Percentiles rank a stretch among this genome's conserved stretches.
phyloP scores from a whole-genome alignment of 345 rosid species.

The Acer saccharum region DNA sequence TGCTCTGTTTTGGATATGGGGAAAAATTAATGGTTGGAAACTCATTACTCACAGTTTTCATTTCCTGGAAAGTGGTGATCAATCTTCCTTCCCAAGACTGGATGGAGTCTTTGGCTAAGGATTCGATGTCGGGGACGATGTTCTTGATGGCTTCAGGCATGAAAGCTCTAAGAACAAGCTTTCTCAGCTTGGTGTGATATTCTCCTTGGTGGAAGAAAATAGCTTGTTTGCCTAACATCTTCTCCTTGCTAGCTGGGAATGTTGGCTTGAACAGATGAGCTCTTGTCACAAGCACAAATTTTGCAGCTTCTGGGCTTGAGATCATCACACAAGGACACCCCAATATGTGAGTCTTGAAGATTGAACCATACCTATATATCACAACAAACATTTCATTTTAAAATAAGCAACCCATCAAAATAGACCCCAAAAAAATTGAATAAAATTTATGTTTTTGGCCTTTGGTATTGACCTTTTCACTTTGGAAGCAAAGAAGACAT shows the following conservation, averaged over 20 bases:
- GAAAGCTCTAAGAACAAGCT: slow-evolving; percentile 83
- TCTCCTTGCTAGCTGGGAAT: slow-evolving; percentile 87
- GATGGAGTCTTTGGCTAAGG: slow-evolving; percentile 48
- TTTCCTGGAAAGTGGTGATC: slow-evolving; percentile 70
- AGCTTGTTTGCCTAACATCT: slow-evolving; percentile 82
- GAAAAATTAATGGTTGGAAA: not conserved
- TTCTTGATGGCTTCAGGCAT: slow-evolving; percentile 58
- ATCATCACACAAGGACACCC: slow-evolving; percentile 94
- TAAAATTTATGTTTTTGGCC: not conserved
- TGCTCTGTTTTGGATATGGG: slow-evolving; percentile 20
- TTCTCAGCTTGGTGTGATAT: slow-evolving; percentile 70
- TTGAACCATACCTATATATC: slow-evolving; percentile 58
- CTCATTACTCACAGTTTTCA: slow-evolving; percentile 66
- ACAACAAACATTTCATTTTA: not conserved
- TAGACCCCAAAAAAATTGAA: too few relatives aligned
- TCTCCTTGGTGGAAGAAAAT: slow-evolving; percentile 88
- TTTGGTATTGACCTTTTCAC: slow-evolving; percentile 42
- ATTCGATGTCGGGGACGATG: slow-evolving; percentile 57
- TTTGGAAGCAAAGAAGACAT: slow-evolving; percentile 75
- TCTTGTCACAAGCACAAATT: slow-evolving; percentile 65
- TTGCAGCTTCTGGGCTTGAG: slow-evolving; percentile 82
- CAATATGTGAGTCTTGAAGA: slow-evolving; percentile 79
- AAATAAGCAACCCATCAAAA: not conserved
- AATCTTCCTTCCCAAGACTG: slow-evolving; percentile 46
- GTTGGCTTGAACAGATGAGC: slow-evolving; percentile 86